Percentiles rank a stretch among this genome's conserved stretches.
Evolutionary conservation across 768 basidiomycete genomes (phyloP).

Genomic region (Naganishia kalamii): DNA sequence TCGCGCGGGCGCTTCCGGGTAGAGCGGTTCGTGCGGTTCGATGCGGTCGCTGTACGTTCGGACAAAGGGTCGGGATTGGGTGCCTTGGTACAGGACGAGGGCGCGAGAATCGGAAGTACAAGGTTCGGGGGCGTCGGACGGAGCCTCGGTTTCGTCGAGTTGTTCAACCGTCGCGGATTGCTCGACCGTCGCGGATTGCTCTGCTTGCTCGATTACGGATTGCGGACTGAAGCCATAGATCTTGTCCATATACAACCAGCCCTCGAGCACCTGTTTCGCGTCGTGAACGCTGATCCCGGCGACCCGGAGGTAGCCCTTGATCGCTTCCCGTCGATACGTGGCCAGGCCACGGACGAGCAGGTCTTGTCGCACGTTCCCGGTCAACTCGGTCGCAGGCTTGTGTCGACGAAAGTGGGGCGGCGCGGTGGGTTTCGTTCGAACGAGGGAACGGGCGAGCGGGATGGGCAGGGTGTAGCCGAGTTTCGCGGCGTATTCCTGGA

Average conservation of each 20-base stretch:
- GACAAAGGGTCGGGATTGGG: background rate
- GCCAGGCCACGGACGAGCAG: background rate
- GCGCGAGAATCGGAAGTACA: background rate
- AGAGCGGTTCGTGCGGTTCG: background rate
- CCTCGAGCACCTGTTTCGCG: background rate
- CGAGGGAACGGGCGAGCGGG: background rate
- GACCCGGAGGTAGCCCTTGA: background rate
- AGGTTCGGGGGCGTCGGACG: background rate
- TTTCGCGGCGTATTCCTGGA: background rate
- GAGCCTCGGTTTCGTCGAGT: background rate
- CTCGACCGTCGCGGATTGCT: too few relatives aligned
- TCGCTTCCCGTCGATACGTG: background rate
- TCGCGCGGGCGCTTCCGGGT: conserved; percentile 5
- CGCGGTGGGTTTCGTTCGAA: background rate
- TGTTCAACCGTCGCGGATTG: too few relatives aligned
- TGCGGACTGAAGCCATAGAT: background rate
- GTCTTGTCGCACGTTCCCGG: conserved; percentile 2
- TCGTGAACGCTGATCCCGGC: background rate
- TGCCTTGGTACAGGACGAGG: background rate
- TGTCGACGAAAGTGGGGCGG: background rate
- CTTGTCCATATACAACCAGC: background rate
- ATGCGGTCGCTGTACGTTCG: background rate
- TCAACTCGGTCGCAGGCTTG: background rate
- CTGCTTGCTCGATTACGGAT: too few relatives aligned
- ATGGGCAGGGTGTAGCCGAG: conserved; percentile 3